phyloP scores from a whole-genome alignment of 257 asterid genomes.

The Rhazya stricta region DNA sequence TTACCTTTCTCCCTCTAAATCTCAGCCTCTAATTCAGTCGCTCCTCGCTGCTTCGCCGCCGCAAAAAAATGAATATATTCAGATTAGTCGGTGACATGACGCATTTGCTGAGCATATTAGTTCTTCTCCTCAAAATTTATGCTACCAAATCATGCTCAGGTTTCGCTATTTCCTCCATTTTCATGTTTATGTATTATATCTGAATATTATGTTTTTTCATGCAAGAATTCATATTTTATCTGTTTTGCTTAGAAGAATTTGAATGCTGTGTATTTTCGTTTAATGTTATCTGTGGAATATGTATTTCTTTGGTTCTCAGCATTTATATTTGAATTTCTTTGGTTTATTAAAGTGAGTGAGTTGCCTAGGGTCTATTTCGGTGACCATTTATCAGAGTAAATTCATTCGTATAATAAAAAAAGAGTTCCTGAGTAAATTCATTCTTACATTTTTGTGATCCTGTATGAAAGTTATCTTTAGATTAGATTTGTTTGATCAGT shows the following conservation, averaged over 20 bases:
- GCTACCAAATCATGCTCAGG: slow-evolving; percentile 97
- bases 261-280: not conserved
- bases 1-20: slow-evolving; percentile 5
- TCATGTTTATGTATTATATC: not conserved
- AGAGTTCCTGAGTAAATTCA: too few relatives aligned
- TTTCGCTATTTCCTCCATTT: slow-evolving; percentile 23
- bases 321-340: not conserved
- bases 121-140: slow-evolving; percentile 86
- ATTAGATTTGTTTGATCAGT: not conserved
- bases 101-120: slow-evolving; percentile 77
- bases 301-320: not conserved
- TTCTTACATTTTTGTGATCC: not conserved
- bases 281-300: not conserved
- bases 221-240: not conserved
- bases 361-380: not conserved
- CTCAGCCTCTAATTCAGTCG: not conserved
- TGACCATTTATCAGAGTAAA: not conserved
- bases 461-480: not conserved
- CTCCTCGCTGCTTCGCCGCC: slow-evolving; percentile 7
- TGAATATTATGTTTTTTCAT: not conserved
- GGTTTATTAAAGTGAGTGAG: not conserved
- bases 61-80: slow-evolving; percentile 58
- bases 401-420: not conserved
- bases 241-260: not conserved
- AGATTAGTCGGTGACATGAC: slow-evolving; percentile 96